These are phyloP conservation scores for Candida sanyaensis DNA, from an alignment of 1,139 yeast genomes.

Conservation along the genomic window DNA sequence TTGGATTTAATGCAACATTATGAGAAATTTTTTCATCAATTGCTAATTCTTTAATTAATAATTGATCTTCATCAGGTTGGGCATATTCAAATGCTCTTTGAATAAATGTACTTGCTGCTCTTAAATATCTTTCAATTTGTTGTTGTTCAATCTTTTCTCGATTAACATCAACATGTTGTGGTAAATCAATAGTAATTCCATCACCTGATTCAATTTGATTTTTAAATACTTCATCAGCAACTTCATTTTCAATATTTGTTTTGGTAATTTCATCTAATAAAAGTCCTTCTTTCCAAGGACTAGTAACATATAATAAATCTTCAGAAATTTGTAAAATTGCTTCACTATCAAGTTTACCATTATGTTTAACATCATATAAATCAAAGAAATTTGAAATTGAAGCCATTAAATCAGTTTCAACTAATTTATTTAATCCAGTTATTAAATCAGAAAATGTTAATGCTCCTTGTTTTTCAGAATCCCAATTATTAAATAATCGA, in stretches of 20 bases:
- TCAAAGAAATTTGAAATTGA: constrained; percentile 77
- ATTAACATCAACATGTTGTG: constrained; percentile 61
- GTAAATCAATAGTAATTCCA: constrained; percentile 44
- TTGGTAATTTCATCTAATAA: constrained; percentile 62
- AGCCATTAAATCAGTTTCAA: constrained; percentile 76
- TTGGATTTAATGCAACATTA: constrained; percentile 82
- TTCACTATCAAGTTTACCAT: constrained; percentile 71
- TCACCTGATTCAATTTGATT: constrained; percentile 27
- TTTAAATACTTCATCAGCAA: constrained; percentile 59
- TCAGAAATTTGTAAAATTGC: constrained; percentile 84
- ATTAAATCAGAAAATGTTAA: constrained; percentile 71
- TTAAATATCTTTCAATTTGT: constrained; percentile 78
- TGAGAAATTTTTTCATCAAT: constrained; percentile 45
- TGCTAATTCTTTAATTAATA: constrained; percentile 39
- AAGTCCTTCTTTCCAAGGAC: constrained; percentile 78
- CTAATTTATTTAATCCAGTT: constrained; percentile 68
- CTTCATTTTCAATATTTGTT: constrained; percentile 59
- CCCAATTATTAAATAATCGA: constrained; percentile 75
- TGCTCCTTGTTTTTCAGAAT: constrained; percentile 51
- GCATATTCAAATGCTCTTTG: constrained; percentile 92
- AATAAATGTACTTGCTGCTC: constrained; percentile 85
- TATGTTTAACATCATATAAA: constrained; percentile 64
- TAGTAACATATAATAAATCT: constrained; percentile 76
- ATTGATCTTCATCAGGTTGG: constrained; percentile 59
- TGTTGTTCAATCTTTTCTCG: constrained; percentile 63